Evolutionary conservation across 1,139 yeast genomes (phyloP).

Genomic region (Spencermartinsiella ligniputridi): DNA sequence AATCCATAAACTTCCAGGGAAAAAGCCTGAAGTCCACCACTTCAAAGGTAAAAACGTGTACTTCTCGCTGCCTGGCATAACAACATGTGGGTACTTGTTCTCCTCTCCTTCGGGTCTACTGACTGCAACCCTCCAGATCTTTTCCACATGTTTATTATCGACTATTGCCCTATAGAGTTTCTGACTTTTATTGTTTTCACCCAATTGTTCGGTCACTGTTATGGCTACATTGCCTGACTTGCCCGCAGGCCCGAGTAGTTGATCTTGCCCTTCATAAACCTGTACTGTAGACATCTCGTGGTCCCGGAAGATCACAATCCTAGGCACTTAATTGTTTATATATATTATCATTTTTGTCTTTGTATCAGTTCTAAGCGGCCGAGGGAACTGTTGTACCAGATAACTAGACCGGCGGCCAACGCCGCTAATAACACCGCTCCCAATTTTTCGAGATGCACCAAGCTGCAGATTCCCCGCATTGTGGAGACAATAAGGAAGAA

Average conservation of each 20-base stretch:
- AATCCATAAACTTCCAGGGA: conserved; percentile 13
- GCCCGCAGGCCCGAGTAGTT: no score
- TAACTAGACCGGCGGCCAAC: neutral
- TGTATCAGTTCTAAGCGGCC: neutral
- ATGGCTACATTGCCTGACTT: no score
- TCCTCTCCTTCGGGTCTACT: neutral
- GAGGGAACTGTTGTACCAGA: neutral
- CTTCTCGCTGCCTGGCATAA: conserved; percentile 10
- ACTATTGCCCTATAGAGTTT: neutral
- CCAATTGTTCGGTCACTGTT: neutral
- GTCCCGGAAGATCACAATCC: no score
- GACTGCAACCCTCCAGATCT: neutral
- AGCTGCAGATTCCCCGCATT: neutral
- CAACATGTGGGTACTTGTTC: neutral
- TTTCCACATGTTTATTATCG: neutral
- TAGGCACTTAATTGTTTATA: neutral
- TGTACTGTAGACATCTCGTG: no score
- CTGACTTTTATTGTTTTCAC: neutral
- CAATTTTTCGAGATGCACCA: neutral
- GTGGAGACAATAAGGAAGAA: neutral
- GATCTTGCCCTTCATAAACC: neutral
- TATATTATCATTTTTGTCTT: neutral
- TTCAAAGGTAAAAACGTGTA: neutral
- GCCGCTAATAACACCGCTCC: neutral
- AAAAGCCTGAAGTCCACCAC: neutral